phyloP scores from a whole-genome alignment of 2,329 filamentous ascomycete genomes.

The Thermochaetoides dissita region DNA sequence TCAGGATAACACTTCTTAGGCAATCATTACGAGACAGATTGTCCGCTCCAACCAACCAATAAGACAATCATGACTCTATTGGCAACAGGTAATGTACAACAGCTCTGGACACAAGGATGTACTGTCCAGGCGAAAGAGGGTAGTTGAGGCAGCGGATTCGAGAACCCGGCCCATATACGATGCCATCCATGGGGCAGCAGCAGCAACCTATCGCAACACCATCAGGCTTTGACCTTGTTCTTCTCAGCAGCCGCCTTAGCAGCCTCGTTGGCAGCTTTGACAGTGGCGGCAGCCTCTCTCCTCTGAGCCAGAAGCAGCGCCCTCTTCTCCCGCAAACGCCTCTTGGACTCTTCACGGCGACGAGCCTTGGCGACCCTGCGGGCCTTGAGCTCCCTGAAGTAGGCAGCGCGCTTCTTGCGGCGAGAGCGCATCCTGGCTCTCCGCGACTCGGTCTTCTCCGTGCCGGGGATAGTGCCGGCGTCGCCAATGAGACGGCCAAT shows the following conservation, averaged over 20 bases:
- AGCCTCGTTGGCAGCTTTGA: conserved; percentile 4
- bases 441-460: conserved; percentile 34
- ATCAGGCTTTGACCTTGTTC: conserved; percentile 7
- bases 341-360: conserved; percentile 14
- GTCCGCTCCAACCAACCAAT: too few species aligned
- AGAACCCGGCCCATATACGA: too few species aligned
- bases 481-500: conserved; percentile 38
- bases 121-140: neutral
- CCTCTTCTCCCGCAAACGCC: conserved; percentile 14
- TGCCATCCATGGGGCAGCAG: too few species aligned
- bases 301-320: conserved; percentile 11
- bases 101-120: neutral
- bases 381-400: conserved; percentile 13
- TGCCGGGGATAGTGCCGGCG: conserved; percentile 13
- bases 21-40: too few species aligned
- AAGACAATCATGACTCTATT: conserved; percentile 6
- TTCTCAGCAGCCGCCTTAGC: conserved; percentile 4
- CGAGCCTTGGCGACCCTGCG: conserved; percentile 15
- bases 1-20: too few species aligned
- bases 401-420: conserved; percentile 11
- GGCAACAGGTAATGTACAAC: conserved; percentile 11
- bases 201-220: too few species aligned
- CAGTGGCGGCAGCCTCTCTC: conserved; percentile 7
- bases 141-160: too few species aligned
- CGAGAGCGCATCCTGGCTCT: conserved; percentile 31